phyloP scores from a whole-genome alignment of 352 stramenopile genomes.

The Halophytophthora polymorphica region DNA sequence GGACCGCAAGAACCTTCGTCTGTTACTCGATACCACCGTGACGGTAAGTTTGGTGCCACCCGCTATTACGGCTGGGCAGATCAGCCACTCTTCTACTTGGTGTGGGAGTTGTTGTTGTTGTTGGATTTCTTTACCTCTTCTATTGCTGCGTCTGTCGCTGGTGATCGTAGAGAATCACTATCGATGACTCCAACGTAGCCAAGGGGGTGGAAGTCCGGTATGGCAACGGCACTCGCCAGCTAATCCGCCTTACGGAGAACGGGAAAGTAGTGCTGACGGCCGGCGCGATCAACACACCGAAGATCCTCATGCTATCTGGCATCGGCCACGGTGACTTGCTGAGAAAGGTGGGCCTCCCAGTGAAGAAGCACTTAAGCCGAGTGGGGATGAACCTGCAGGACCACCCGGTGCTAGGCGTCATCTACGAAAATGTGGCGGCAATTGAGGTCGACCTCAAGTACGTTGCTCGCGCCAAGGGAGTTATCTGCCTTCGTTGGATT shows the following conservation, averaged over 20 bases:
- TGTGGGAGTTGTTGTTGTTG: neutral
- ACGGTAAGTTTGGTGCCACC: constrained; percentile 34
- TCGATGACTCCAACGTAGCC: constrained; percentile 38
- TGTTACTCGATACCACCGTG: constrained; percentile 57
- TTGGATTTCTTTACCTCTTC: neutral
- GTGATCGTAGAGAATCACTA: constrained; percentile 37
- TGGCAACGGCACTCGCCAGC: constrained; percentile 30
- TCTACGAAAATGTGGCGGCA: constrained; percentile 41
- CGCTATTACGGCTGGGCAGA: too few relatives aligned
- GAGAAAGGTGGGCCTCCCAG: constrained; percentile 33
- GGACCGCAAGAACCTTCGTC: constrained; percentile 38
- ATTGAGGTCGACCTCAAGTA: constrained; percentile 45
- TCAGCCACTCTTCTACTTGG: neutral
- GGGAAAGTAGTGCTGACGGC: constrained; percentile 74
- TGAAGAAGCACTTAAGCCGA: constrained; percentile 63
- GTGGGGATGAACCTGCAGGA: constrained; percentile 90
- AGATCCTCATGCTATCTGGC: constrained; percentile 77
- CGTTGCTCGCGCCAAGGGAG: neutral
- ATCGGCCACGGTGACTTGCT: constrained; percentile 48
- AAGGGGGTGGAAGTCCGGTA: constrained; percentile 41
- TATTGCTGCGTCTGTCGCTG: neutral
- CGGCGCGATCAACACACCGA: constrained; percentile 85
- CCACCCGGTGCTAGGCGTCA: constrained; percentile 77
- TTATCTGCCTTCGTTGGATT: too few relatives aligned
- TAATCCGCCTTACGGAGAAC: constrained; percentile 35